Evolutionary conservation across 2,329 filamentous ascomycete species (phyloP).

Genomic region (Kalmusia sp.): DNA sequence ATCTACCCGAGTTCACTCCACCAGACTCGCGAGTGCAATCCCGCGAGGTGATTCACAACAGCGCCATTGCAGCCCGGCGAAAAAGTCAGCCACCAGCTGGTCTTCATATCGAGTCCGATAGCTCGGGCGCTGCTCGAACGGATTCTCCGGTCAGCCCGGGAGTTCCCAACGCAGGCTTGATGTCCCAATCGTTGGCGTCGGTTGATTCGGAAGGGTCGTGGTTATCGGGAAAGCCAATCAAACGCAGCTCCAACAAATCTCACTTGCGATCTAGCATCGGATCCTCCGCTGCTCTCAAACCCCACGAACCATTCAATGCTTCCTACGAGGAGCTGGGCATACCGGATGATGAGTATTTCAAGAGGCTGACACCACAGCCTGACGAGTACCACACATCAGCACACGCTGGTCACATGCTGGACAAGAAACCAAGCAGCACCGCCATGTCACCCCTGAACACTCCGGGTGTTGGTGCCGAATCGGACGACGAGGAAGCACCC

Average conservation of each 20-base stretch:
- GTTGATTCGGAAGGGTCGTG: slow-evolving; percentile 96
- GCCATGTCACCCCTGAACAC: slow-evolving; percentile 45
- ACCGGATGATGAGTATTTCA: slow-evolving; percentile 78
- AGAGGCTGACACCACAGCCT: slow-evolving; percentile 57
- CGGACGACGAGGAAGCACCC: slow-evolving; percentile 45
- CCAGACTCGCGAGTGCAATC: slow-evolving; percentile 83
- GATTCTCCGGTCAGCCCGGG: slow-evolving; percentile 52
- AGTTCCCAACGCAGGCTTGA: slow-evolving; percentile 37
- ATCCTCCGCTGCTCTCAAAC: slow-evolving; percentile 49
- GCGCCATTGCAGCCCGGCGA: slow-evolving; percentile 50
- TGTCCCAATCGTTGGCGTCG: slow-evolving; percentile 88
- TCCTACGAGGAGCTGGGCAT: slow-evolving; percentile 71
- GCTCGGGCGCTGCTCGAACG: slow-evolving; percentile 38
- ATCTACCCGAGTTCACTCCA: slow-evolving; percentile 82
- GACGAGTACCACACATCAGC: slow-evolving; percentile 52
- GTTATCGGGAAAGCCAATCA: slow-evolving; percentile 77
- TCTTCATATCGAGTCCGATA: slow-evolving; percentile 33
- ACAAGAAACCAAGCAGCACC: slow-evolving; percentile 52
- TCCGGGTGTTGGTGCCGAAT: slow-evolving; percentile 45
- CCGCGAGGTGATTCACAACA: slow-evolving; percentile 66
- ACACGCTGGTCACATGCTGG: slow-evolving; percentile 29
- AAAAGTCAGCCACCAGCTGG: slow-evolving; percentile 48
- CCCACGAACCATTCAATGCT: slow-evolving; percentile 62
- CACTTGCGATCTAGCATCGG: slow-evolving; percentile 56
- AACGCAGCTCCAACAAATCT: slow-evolving; percentile 55